phyloP scores from a whole-genome alignment of 2,329 filamentous ascomycete genomes.

The Diplodia sapinea region DNA sequence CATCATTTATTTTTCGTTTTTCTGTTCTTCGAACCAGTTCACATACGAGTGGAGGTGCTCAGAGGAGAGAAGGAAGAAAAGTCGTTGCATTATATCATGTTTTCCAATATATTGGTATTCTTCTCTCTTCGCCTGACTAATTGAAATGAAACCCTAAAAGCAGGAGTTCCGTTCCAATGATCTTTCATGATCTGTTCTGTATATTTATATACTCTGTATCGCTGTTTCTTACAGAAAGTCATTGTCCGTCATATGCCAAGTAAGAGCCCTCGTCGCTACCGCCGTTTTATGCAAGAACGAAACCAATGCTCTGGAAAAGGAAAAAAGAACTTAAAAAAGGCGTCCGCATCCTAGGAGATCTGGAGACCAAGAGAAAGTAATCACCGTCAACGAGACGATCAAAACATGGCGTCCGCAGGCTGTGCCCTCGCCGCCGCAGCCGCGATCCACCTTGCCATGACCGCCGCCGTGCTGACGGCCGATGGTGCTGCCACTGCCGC shows the following conservation, averaged over 20 bases:
- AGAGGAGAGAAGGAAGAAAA: background rate
- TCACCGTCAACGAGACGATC: background rate
- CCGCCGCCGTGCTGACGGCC: background rate
- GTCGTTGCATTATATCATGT: background rate
- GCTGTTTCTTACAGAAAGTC: background rate
- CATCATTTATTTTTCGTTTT: background rate
- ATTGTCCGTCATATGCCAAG: background rate
- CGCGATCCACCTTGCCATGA: conserved; percentile 5
- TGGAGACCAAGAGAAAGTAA: too few relatives aligned
- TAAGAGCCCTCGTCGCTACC: background rate
- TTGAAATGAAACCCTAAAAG: background rate
- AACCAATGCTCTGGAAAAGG: too few relatives aligned
- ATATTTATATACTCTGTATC: conserved; percentile 7
- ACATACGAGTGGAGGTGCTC: background rate
- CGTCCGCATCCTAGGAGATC: too few relatives aligned
- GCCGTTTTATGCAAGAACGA: background rate
- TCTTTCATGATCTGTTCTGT: background rate
- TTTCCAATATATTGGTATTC: background rate
- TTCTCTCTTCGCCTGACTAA: background rate
- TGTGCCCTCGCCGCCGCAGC: conserved; percentile 9
- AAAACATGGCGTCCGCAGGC: conserved; percentile 20
- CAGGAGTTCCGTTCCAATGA: background rate
- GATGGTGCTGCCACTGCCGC: background rate
- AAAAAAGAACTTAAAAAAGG: background rate
- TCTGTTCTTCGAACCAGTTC: background rate